Evolutionary conservation across 2,329 filamentous ascomycete species (phyloP).

Genomic region (Geosmithia flava): DNA sequence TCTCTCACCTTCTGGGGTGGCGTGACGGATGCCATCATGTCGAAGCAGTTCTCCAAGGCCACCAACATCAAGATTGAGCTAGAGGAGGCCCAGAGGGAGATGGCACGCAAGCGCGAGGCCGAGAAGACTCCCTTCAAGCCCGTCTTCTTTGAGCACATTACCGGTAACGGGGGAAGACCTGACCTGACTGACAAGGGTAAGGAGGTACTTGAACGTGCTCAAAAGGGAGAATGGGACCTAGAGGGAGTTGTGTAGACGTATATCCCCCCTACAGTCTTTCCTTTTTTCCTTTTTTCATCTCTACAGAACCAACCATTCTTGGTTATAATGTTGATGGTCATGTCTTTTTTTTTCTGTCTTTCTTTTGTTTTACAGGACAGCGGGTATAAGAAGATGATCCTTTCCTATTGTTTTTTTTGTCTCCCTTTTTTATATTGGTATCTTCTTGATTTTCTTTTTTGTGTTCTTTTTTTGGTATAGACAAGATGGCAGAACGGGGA

Average conservation of each 20-base stretch:
- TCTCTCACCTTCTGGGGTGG: slow-evolving; percentile 77
- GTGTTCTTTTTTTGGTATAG: neutral
- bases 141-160: slow-evolving; percentile 66
- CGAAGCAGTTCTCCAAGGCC: slow-evolving; percentile 73
- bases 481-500: neutral
- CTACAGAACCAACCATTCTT: neutral
- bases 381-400: neutral
- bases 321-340: neutral
- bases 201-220: slow-evolving; percentile 36
- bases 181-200: slow-evolving; percentile 41
- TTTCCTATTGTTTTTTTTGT: neutral
- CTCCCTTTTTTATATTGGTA: neutral
- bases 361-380: neutral
- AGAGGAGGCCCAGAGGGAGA: slow-evolving; percentile 79
- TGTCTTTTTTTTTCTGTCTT: neutral
- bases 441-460: neutral
- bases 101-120: slow-evolving; percentile 67
- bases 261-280: neutral
- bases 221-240: slow-evolving; percentile 39
- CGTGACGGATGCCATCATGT: slow-evolving; percentile 74
- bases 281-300: neutral
- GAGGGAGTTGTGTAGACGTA: slow-evolving; percentile 22
- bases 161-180: slow-evolving; percentile 42
- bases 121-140: slow-evolving; percentile 64
- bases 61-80: slow-evolving; percentile 83